A percentile compares a stretch with the other conserved stretches of the same genome.
These are phyloP conservation scores for Hordeum marinum DNA, from an alignment of 176 grass and related monocot genomes.

Conservation along the genomic window DNA sequence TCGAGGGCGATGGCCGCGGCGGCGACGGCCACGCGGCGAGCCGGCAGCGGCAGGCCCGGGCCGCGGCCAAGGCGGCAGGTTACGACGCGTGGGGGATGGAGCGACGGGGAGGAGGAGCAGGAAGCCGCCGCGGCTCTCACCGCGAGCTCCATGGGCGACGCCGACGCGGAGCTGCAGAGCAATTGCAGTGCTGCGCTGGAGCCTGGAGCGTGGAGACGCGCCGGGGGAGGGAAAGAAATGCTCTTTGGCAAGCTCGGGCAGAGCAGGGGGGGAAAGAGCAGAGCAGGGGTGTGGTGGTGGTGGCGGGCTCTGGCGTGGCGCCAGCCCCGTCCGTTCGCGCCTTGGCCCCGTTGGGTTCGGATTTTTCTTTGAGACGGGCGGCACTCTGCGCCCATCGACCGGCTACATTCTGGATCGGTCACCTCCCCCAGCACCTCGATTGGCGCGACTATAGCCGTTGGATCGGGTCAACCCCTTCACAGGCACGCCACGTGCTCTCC, in stretches of 20 bases:
- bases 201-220: neutral
- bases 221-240: neutral
- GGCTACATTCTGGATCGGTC: no score
- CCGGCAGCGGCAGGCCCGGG: neutral
- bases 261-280: neutral
- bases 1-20: slow-evolving; percentile 24
- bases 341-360: neutral
- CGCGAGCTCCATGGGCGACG: slow-evolving; percentile 29
- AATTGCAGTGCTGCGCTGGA: neutral
- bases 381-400: no score
- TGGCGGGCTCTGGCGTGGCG: slow-evolving; percentile 9
- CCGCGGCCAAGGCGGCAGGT: neutral
- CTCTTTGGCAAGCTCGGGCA: neutral
- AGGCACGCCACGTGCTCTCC: no score
- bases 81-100: neutral
- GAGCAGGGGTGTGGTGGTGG: neutral
- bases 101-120: slow-evolving; percentile 12
- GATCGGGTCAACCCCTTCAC: no score
- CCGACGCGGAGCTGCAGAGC: neutral
- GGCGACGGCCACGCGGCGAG: neutral
- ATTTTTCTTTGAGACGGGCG: no score
- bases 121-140: neutral
- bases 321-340: neutral
- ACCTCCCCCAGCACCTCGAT: no score
- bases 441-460: no score